phyloP scores from a whole-genome alignment of 345 rosid species.

The Arabis hirsuta region DNA sequence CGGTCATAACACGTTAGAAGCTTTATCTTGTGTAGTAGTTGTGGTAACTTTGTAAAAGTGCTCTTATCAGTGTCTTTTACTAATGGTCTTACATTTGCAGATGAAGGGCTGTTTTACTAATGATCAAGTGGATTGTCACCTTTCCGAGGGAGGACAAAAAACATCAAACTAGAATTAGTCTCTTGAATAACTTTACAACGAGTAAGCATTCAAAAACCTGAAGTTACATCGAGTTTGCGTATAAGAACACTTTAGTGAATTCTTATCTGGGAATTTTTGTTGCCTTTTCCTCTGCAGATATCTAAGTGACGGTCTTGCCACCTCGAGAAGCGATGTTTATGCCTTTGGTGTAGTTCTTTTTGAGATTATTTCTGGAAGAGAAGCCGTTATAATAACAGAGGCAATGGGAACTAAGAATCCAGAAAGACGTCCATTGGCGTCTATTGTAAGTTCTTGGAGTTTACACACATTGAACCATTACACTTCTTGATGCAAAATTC shows the following conservation, averaged over 20 bases:
- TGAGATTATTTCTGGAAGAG: slow-evolving; percentile 86
- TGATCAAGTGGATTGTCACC: slow-evolving; percentile 75
- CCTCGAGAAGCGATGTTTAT: slow-evolving; percentile 88
- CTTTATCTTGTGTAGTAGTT: neutral
- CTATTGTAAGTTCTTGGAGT: slow-evolving; percentile 63
- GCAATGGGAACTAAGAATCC: slow-evolving; percentile 60
- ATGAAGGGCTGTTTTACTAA: slow-evolving; percentile 70
- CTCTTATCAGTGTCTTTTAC: slow-evolving; percentile 4
- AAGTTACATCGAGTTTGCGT: no score
- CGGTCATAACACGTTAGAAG: slow-evolving; percentile 60
- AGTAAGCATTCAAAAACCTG: no score
- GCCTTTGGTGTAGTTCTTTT: slow-evolving; percentile 97
- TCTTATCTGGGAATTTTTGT: slow-evolving; percentile 16
- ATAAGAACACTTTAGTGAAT: neutral
- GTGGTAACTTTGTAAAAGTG: neutral
- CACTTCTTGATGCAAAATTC: slow-evolving; percentile 19
- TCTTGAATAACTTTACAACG: neutral
- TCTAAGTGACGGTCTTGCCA: slow-evolving; percentile 84
- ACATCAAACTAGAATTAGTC: slow-evolving; percentile 56
- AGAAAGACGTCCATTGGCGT: slow-evolving; percentile 88
- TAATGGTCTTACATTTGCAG: slow-evolving; percentile 51
- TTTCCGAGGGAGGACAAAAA: slow-evolving; percentile 55
- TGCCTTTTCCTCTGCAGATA: slow-evolving; percentile 54
- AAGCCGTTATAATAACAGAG: slow-evolving; percentile 75
- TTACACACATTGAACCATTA: slow-evolving; percentile 4